A percentile compares a stretch with the other conserved stretches of the same genome.
Evolutionary conservation across 140 eudicot genomes (phyloP).

Genomic region (Anethum foeniculum): DNA sequence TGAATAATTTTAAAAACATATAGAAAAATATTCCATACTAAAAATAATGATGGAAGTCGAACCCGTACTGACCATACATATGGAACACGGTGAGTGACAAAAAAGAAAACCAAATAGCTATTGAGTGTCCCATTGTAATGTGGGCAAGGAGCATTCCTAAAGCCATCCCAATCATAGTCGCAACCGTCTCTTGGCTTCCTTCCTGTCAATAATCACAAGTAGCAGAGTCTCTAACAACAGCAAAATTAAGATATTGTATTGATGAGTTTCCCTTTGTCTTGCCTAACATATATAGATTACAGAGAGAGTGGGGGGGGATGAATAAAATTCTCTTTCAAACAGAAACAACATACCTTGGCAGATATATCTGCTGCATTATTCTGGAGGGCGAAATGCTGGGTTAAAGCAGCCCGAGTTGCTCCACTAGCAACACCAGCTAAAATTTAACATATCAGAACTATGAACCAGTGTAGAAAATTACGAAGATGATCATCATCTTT

Average conservation of each 20-base stretch:
- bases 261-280: background rate
- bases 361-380: slow-evolving; percentile 97
- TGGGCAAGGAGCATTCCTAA: slow-evolving; percentile 95
- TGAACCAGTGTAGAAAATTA: background rate
- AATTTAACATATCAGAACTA: slow-evolving; percentile 20
- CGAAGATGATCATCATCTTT: background rate
- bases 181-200: slow-evolving; percentile 99
- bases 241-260: background rate
- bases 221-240: background rate
- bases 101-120: slow-evolving; percentile 78
- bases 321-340: background rate
- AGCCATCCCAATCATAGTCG: slow-evolving; percentile 99
- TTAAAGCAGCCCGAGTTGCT: slow-evolving; percentile 99
- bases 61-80: slow-evolving; percentile 88
- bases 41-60: slow-evolving; percentile 6
- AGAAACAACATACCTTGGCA: slow-evolving; percentile 59
- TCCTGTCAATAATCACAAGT: slow-evolving; percentile 39
- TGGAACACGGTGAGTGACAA: slow-evolving; percentile 85
- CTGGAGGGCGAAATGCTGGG: slow-evolving; percentile 99
- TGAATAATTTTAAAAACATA: background rate
- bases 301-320: background rate
- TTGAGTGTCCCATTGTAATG: slow-evolving; percentile 63
- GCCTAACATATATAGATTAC: background rate
- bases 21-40: background rate
- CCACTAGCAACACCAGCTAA: slow-evolving; percentile 99